A percentile compares a stretch with the other conserved stretches of the same genome.
Conservation (phyloP, 768 basidiomycete genomes). For the Leccinum variicolor region DNA sequence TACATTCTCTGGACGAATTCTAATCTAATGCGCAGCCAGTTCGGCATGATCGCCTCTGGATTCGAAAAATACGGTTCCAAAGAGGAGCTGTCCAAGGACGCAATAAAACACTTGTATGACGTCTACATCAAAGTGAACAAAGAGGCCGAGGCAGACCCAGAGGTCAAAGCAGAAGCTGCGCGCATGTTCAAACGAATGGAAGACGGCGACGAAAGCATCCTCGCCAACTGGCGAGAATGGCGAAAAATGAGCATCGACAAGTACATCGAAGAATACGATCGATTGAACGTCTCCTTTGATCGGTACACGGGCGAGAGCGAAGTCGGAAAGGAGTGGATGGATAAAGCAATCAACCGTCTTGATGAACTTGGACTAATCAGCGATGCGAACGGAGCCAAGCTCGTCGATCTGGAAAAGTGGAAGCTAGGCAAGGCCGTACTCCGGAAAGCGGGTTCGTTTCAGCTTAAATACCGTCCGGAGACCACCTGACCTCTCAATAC, state of each 20-base stretch:
- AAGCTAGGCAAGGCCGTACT: constrained; percentile 91
- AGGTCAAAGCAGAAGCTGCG: constrained; percentile 73
- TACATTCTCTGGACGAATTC: neutral
- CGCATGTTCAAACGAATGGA: constrained; percentile 95
- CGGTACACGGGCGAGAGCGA: constrained; percentile 88
- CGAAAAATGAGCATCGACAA: constrained; percentile 87
- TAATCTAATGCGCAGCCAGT: constrained; percentile 37
- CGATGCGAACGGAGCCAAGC: constrained; percentile 76
- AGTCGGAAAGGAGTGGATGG: constrained; percentile 71
- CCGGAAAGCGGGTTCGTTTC: constrained; percentile 68
- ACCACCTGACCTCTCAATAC: neutral
- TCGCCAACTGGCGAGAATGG: constrained; percentile 91
- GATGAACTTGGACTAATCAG: constrained; percentile 72
- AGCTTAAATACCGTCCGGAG: too few species aligned
- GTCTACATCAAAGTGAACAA: constrained; percentile 94
- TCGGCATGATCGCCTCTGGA: constrained; percentile 86
- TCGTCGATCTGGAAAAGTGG: constrained; percentile 85
- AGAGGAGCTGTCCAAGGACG: constrained; percentile 77
- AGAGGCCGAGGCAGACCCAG: constrained; percentile 70
- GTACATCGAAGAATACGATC: constrained; percentile 83
- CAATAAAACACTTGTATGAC: constrained; percentile 92
- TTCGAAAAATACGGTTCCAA: constrained; percentile 90
- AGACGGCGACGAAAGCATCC: constrained; percentile 80
- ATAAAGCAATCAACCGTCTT: constrained; percentile 64
- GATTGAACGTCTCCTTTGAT: constrained; percentile 89